Base-by-base conservation (phyloP, 371 early-diverging fungal genomes). In the Umbelopsis sp. region DNA sequence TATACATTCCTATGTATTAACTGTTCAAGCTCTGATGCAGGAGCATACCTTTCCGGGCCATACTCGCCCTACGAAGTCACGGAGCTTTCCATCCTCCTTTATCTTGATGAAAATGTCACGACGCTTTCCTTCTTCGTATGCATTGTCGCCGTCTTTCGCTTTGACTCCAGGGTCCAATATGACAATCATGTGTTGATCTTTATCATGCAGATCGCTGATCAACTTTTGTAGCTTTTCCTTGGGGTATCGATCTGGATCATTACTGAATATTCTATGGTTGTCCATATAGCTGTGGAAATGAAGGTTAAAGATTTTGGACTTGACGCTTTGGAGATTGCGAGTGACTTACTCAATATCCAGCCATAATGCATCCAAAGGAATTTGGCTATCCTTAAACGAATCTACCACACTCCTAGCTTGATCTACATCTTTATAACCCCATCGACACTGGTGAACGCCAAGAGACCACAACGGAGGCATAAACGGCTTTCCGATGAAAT, bases 361-460 rank as follows among this genome's bases (percentile, higher is more conserved):
- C 93, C 93, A 93, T 24, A 89, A 76, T 22, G 84, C 83, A 51
- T 73, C 74, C 67, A 73, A 67, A 0, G 93, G 93, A 51, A 92
- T 81, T 9, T 77, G 65, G 65, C 80, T 69, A 38, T 80, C 76
- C 38, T 82, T 76, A 71, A 87, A 86, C 11, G 77, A 76, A 1
- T 71, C 68, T 32, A 86, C 81, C 20, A 90, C 86, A 2, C 73
- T 46, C 37, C 81, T 69, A 48, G 90, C 88, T 41, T 84, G 81
- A 8, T 75, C 76, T 65, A 91, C 74, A 69, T 80, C 82, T 1
- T 76, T 62, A 73, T 90, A 92, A 50, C 91, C 92, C 76, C 83
- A 93, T 53, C 92, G 87, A 67, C 88, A 91, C 66, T 92, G 92
- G 63, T 92, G 91, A 68, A 81, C 86, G 0, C 91, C 91, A 48